Base-by-base conservation (phyloP, 2,329 filamentous ascomycete species). In the Chaetomium sp. region DNA sequence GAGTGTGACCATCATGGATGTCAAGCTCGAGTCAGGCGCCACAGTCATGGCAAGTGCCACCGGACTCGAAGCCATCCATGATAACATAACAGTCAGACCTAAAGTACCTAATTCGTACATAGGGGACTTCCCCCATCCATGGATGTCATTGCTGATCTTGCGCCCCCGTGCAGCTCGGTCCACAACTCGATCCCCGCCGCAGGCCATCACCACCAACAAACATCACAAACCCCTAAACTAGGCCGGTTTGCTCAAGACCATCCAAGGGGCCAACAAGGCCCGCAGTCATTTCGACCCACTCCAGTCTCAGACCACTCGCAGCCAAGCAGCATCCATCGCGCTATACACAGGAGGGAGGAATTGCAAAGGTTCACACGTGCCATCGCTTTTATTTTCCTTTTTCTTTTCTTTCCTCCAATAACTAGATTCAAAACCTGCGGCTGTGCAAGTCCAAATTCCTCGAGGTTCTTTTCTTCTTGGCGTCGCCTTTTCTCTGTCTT, bases 271-370 rank as follows among this genome's bases (percentile, higher is more conserved):
- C 23, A 27, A 25, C 49, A 27, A 51, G 23, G 49, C 49, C 51
- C 51, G 51, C 51, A 33, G 29, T 21, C 29, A 19, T 12, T 29
- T 53, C 27, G 50, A 29, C 50, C 50, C 50, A 53, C 50, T 53
- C 45, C 23, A 29, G 50, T 27, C 50, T 29, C 50, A 19, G 25
- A 31, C 27, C 50, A 29, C 27, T 6, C n/a, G n/a, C 6, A 29
- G 27, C 6, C 6, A 16, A 19, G 13, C 16, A 27, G 8, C 49
- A 51, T 53, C 27, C 10, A 8, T 16, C 27, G 29, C 16, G 38
- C 16, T n/a, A 16, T 42, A n/a, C 13, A 42, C 38, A 42, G 16
- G 16, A 5, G 13, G 4, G 19, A 42, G 38, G 38, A 13, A n/a
- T 27, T 29, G 50, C 27, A 4, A n/a, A 16, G 50, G 13, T 53